Conservation (phyloP, 164 flowering plant genomes). For the Liquidambar formosana region DNA sequence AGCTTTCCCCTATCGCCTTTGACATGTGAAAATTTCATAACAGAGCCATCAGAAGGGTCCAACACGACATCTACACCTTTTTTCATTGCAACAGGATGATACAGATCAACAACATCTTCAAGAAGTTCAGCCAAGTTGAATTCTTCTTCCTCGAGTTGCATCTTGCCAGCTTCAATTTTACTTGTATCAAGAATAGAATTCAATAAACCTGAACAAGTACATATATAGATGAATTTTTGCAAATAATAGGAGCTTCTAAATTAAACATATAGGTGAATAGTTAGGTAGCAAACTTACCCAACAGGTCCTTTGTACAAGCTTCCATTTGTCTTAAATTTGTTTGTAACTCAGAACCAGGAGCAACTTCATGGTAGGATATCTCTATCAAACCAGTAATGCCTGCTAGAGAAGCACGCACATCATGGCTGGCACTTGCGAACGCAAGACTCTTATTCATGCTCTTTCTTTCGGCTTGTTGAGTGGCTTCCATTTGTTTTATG, state of each 20-base stretch:
- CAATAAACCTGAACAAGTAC: conserved; percentile 50
- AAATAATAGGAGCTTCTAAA: neutral
- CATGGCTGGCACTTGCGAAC: conserved; percentile 80
- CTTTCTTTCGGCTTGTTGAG: conserved; percentile 83
- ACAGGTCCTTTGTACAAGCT: conserved; percentile 45
- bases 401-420: conserved; percentile 67
- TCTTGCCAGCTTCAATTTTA: conserved; percentile 85
- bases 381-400: conserved; percentile 60
- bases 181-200: conserved; percentile 82
- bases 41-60: conserved; percentile 67
- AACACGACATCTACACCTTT: conserved; percentile 78
- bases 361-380: conserved; percentile 23
- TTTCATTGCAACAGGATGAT: conserved; percentile 50
- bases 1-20: conserved; percentile 73
- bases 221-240: too few relatives aligned
- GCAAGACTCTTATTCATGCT: conserved; percentile 76
- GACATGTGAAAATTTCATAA: conserved; percentile 42
- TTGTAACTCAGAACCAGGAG: conserved; percentile 39
- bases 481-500: conserved; percentile 75
- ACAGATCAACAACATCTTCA: conserved; percentile 71
- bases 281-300: conserved; percentile 36
- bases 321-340: conserved; percentile 49
- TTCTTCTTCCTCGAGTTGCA: conserved; percentile 69
- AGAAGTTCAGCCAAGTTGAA: conserved; percentile 61
- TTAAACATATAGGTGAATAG: too few relatives aligned